Base-by-base conservation (phyloP, 2,329 filamentous ascomycete genomes). In the Rugonectria rugulosa region DNA sequence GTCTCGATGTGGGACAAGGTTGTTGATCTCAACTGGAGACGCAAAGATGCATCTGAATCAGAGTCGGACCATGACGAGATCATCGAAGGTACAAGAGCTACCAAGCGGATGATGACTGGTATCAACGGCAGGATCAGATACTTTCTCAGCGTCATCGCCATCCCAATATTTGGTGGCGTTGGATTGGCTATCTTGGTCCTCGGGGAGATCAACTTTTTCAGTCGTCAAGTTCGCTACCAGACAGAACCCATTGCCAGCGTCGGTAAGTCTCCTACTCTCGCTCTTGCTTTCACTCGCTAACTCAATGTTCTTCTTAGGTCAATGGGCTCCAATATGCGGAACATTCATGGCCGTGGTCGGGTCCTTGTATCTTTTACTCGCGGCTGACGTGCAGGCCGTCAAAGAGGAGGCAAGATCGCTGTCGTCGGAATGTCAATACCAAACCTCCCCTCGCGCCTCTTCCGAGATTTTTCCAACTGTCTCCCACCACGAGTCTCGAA, bases 181-280 rank as follows among this genome's bases (percentile, higher is more conserved):
- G 81, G 88, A 0, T 53, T 88, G 1, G 79, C 82, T 2, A 83
- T 89, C 5, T 72, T 89, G 4, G 74, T 86, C 4, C 70, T 86
- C 1, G 87, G 87, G 1, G 87, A 89, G 69, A 75, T 77, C 26
- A 89, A 90, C 61, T 85, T 89, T 60, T 88, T 79, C 61, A 88
- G 83, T 42, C 17, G 50, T 0, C 83, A 81, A 51, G 75, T 89
- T 4, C 62, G 59, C 0, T 87, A 83, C 55, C 78, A 87, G 57
- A 88, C 83, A 0, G 87, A 90, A 57, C 84, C 85, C 0, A 83
- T 89, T 47, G 75, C 75, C 5, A 86, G 81, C 57, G 77, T 89
- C 43, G 85, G 84, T 85, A 71, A 61, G 78, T 12, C 14, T 19
- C 21, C 6, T 10, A 72, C 5, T 14, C 4, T 8, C 27, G 29